phyloP scores from a whole-genome alignment of 2,329 filamentous ascomycete genomes.

The Colletotrichum falcatum region DNA sequence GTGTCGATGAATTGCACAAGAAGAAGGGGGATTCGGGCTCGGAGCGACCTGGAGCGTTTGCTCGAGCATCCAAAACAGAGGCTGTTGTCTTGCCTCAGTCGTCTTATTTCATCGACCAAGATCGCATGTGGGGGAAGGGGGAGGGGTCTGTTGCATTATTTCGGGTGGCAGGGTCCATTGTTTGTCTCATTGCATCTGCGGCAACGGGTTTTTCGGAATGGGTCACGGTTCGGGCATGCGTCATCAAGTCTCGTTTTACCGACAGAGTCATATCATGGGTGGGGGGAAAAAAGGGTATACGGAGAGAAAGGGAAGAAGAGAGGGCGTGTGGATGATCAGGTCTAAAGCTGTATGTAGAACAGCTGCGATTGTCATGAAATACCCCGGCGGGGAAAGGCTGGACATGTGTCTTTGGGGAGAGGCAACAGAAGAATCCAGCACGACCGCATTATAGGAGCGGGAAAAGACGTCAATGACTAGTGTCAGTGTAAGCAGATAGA shows the following conservation, averaged over 20 bases:
- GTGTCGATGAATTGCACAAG: constrained; percentile 6
- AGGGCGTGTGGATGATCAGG: constrained; percentile 12
- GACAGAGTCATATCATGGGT: constrained; percentile 35
- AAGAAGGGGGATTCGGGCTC: neutral
- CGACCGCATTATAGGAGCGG: constrained; percentile 33
- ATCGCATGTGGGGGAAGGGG: neutral
- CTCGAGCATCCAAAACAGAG: constrained; percentile 16
- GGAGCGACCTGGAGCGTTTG: neutral
- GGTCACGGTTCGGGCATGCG: constrained; percentile 38
- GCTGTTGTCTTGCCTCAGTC: constrained; percentile 14
- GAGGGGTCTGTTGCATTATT: constrained; percentile 28
- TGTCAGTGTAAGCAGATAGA: constrained; percentile 42
- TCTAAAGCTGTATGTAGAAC: constrained; percentile 15
- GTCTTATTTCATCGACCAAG: constrained; percentile 27
- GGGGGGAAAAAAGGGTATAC: constrained; percentile 23
- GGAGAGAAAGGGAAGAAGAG: constrained; percentile 15
- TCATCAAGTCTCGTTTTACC: constrained; percentile 36
- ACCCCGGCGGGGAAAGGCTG: constrained; percentile 25
- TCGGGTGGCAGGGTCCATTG: constrained; percentile 34
- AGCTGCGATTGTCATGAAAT: constrained; percentile 30
- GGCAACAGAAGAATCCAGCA: constrained; percentile 21
- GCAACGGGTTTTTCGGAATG: constrained; percentile 39
- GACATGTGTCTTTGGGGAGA: constrained; percentile 17
- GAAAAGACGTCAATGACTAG: constrained; percentile 33
- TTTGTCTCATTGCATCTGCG: constrained; percentile 40